phyloP scores from a whole-genome alignment of 352 stramenopile genomes.

The Phytopythium cucurbitacearum region DNA sequence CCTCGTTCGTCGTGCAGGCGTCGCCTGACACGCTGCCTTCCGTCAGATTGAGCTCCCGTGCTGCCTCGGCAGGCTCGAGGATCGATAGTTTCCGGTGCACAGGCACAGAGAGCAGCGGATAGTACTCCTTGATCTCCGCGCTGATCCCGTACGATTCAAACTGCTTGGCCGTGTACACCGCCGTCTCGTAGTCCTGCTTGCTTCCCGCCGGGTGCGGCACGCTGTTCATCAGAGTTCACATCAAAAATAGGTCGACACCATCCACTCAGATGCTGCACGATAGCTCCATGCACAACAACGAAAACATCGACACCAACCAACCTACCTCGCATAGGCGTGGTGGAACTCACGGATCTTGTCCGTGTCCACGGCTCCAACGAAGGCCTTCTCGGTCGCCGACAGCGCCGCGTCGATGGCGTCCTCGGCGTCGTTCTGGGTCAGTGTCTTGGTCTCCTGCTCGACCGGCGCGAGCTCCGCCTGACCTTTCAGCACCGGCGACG shows the following conservation, averaged over 20 bases:
- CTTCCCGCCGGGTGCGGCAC: constrained; percentile 31
- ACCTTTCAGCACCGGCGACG: background rate
- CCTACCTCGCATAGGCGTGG: constrained; percentile 14
- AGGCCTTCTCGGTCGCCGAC: constrained; percentile 5
- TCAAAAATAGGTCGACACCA: background rate
- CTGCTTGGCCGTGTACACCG: constrained; percentile 39
- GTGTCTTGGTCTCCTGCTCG: background rate
- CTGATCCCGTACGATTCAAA: constrained; percentile 55
- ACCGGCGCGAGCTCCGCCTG: background rate
- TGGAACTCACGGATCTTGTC: constrained; percentile 20
- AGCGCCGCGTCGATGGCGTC: background rate
- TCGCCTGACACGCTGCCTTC: constrained; percentile 54
- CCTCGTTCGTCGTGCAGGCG: constrained; percentile 43
- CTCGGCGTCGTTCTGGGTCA: background rate
- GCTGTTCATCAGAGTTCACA: background rate
- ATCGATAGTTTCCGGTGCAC: constrained; percentile 33
- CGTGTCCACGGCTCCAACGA: constrained; percentile 8
- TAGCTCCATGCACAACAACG: background rate
- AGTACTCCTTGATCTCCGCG: constrained; percentile 59
- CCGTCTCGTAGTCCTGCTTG: constrained; percentile 47
- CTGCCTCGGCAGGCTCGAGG: constrained; percentile 22
- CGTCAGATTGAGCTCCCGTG: constrained; percentile 47
- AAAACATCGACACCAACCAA: background rate
- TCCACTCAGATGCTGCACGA: background rate
- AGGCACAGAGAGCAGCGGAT: constrained; percentile 64